phyloP scores from a whole-genome alignment of 164 flowering plant species.

The Stephania japonica region DNA sequence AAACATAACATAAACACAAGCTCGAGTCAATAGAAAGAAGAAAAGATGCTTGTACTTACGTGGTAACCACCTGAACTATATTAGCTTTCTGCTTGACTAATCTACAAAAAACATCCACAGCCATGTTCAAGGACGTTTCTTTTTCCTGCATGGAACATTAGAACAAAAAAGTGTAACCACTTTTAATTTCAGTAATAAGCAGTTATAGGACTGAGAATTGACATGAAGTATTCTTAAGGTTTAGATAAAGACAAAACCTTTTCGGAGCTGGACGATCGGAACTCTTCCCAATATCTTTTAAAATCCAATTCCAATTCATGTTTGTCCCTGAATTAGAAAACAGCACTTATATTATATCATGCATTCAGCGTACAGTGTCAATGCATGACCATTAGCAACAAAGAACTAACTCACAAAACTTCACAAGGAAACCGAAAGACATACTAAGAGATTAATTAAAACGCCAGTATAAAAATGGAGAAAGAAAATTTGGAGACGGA shows the following conservation, averaged over 20 bases:
- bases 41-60: constrained; percentile 36
- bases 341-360: not conserved
- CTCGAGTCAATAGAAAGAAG: not conserved
- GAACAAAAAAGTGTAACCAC: constrained; percentile 12
- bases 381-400: not conserved
- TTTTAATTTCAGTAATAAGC: not conserved
- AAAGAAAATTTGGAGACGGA: not conserved
- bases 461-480: not conserved
- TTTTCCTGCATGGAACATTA: constrained; percentile 69
- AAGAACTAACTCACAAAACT: not conserved
- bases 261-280: constrained; percentile 93
- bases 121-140: constrained; percentile 88
- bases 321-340: constrained; percentile 55
- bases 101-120: constrained; percentile 93
- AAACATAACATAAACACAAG: not conserved
- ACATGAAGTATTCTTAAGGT: not conserved
- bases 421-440: not conserved
- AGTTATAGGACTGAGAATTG: not conserved
- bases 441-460: not conserved
- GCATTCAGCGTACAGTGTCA: not conserved
- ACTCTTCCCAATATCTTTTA: constrained; percentile 97
- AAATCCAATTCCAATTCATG: constrained; percentile 97
- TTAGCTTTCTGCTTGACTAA: constrained; percentile 83
- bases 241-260: constrained; percentile 44
- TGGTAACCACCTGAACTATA: constrained; percentile 78